These are phyloP conservation scores for Saccharomyces hybrid DNA, from an alignment of 1,139 yeast genomes.

Conservation along the genomic window DNA sequence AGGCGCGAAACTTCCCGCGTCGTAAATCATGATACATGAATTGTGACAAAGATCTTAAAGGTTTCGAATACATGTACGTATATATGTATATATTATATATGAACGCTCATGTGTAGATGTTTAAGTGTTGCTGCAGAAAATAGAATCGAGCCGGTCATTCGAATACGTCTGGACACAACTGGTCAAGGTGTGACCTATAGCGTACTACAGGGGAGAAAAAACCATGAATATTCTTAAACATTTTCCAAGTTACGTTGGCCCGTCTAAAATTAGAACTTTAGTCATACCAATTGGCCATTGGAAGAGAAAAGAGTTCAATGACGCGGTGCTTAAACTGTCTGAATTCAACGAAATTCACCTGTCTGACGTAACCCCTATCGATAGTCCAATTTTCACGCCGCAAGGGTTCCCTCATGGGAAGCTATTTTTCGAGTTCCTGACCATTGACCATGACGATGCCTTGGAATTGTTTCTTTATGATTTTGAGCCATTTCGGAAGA, in stretches of 20 bases:
- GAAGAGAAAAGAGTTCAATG: conserved; percentile 40
- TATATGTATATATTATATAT: too few relatives aligned
- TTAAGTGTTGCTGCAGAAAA: neutral
- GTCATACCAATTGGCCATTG: conserved; percentile 67
- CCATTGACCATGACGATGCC: conserved; percentile 44
- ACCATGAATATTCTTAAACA: conserved; percentile 10
- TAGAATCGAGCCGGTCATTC: neutral
- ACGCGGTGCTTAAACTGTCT: conserved; percentile 41
- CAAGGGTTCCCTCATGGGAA: conserved; percentile 77
- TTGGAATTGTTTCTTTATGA: conserved; percentile 61
- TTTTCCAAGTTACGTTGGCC: too few relatives aligned
- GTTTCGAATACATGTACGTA: neutral
- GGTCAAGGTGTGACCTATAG: neutral
- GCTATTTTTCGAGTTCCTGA: conserved; percentile 39
- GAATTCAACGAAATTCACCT: conserved; percentile 59
- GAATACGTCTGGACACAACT: neutral
- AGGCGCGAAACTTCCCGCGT: neutral
- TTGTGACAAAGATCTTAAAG: neutral
- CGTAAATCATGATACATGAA: neutral
- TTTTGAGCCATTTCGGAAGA: conserved; percentile 81
- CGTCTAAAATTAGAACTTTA: too few relatives aligned
- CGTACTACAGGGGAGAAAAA: neutral
- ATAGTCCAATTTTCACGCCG: conserved; percentile 64
- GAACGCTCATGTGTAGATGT: neutral
- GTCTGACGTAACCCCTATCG: conserved; percentile 64